Percentiles rank a stretch among this genome's conserved stretches.
Conservation (phyloP, 345 rosid genomes). For the Lepidium sativum region DNA sequence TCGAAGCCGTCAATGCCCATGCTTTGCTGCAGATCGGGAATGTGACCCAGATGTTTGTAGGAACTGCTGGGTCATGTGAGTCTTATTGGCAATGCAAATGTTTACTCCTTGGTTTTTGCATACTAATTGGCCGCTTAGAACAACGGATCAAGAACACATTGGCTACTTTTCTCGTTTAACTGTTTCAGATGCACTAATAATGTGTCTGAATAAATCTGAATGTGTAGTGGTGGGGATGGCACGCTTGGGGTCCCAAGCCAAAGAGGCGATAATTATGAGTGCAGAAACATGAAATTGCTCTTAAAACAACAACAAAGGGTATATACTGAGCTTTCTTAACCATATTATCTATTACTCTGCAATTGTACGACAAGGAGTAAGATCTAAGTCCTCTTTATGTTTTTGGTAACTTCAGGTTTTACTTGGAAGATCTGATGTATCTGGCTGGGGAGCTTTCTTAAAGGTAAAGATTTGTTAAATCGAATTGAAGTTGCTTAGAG, state of each 20-base stretch:
- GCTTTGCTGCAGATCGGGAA: constrained; percentile 99
- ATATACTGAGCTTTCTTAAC: constrained; percentile 2
- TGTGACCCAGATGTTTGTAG: constrained; percentile 99
- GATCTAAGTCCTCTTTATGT: not conserved
- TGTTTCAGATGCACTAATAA: not conserved
- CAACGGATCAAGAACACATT: not conserved
- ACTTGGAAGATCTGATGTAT: constrained; percentile 95
- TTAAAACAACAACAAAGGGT: constrained; percentile 99
- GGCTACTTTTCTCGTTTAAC: not conserved
- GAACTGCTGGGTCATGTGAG: constrained; percentile 99
- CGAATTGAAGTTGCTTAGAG: not conserved
- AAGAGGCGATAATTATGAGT: constrained; percentile 97
- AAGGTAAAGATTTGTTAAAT: constrained; percentile 46
- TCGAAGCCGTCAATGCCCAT: constrained; percentile 99
- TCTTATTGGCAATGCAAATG: constrained; percentile 9
- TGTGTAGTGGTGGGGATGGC: constrained; percentile 92
- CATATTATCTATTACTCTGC: not conserved
- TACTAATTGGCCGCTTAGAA: not conserved
- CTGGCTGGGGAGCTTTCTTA: constrained; percentile 99
- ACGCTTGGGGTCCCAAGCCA: constrained; percentile 84
- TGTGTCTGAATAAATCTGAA: not conserved
- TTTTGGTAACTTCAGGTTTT: constrained; percentile 53
- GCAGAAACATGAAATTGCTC: constrained; percentile 98
- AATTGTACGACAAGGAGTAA: not conserved
- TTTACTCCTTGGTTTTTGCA: not conserved